Evolutionary conservation across 768 basidiomycete species (phyloP).

Genomic region (Suillus tomentosus): DNA sequence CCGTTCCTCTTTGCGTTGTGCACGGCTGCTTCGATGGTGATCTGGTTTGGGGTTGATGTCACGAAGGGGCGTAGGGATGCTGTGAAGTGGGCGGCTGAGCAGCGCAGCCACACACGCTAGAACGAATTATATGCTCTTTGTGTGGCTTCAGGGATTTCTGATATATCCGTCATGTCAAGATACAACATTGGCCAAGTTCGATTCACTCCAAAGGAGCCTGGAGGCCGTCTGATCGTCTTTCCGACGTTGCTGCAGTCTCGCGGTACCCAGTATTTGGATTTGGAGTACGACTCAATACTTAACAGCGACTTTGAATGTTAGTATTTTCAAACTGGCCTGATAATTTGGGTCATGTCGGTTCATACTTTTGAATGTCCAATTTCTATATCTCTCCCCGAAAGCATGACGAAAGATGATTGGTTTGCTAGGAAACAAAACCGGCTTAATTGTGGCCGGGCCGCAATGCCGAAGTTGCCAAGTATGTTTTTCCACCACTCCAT

Average conservation of each 20-base stretch:
- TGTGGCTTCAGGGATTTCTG: not conserved
- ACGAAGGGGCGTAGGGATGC: slow-evolving; percentile 64
- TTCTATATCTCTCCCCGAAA: not conserved
- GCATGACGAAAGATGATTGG: not conserved
- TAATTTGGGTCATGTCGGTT: not conserved
- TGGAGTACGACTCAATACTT: too few species aligned
- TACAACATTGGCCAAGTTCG: not conserved
- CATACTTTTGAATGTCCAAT: not conserved
- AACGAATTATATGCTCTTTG: not conserved
- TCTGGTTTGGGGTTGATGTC: slow-evolving; percentile 76
- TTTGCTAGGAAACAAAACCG: not conserved
- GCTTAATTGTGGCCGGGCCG: too few species aligned
- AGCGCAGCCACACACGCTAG: slow-evolving; percentile 17
- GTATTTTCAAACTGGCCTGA: too few species aligned
- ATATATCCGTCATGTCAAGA: not conserved
- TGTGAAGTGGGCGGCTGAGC: slow-evolving; percentile 50
- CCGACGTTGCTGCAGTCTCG: not conserved
- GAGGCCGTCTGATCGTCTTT: not conserved
- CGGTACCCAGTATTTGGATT: not conserved
- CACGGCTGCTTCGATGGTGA: slow-evolving; percentile 62
- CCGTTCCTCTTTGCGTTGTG: slow-evolving; percentile 82
- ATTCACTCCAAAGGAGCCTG: not conserved
- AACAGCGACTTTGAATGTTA: too few species aligned
- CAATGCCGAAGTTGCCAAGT: too few species aligned
- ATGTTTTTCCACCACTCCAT: too few species aligned